Evolutionary conservation across 1,139 yeast genomes (phyloP).

Genomic region (Hemisphaericaspora subhashii): DNA sequence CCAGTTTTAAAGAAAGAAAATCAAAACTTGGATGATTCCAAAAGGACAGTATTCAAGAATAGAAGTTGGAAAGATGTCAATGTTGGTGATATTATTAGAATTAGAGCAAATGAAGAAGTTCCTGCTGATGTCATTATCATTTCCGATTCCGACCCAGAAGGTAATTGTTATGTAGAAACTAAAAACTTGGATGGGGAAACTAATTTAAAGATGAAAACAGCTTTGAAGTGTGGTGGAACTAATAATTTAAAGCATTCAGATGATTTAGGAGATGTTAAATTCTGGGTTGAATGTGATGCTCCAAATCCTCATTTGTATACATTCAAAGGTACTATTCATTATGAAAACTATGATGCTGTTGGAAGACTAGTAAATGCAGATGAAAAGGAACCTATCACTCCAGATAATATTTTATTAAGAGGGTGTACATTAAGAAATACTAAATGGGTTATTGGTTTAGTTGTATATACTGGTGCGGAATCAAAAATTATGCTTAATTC

Average conservation of each 20-base stretch:
- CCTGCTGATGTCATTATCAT: conserved; percentile 87
- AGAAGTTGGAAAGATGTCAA: conserved; percentile 80
- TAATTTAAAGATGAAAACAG: conserved; percentile 77
- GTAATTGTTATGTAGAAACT: conserved; percentile 91
- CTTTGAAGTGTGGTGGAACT: conserved; percentile 67
- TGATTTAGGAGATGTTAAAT: conserved; percentile 73
- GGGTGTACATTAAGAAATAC: conserved; percentile 94
- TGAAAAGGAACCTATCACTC: conserved; percentile 72
- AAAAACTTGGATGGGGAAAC: conserved; percentile 97
- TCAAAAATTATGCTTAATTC: conserved; percentile 92
- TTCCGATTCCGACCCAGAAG: conserved; percentile 84
- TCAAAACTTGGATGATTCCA: conserved; percentile 15
- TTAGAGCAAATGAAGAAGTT: conserved; percentile 84
- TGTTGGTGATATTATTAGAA: conserved; percentile 87
- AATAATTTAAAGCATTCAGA: conserved; percentile 57
- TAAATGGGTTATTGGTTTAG: conserved; percentile 90
- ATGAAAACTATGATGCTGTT: conserved; percentile 46
- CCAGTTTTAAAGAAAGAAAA: conserved; percentile 28
- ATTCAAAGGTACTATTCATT: conserved; percentile 83
- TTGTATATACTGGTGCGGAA: conserved; percentile 85
- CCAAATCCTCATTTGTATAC: conserved; percentile 82
- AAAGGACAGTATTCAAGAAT: conserved; percentile 14
- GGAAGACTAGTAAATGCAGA: conserved; percentile 39
- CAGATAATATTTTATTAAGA: conserved; percentile 79
- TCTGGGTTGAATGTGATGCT: conserved; percentile 88